Percentiles rank a stretch among this genome's conserved stretches.
Conservation (phyloP, 2,329 filamentous ascomycete species). For the Verticillium nonalfalfae region DNA sequence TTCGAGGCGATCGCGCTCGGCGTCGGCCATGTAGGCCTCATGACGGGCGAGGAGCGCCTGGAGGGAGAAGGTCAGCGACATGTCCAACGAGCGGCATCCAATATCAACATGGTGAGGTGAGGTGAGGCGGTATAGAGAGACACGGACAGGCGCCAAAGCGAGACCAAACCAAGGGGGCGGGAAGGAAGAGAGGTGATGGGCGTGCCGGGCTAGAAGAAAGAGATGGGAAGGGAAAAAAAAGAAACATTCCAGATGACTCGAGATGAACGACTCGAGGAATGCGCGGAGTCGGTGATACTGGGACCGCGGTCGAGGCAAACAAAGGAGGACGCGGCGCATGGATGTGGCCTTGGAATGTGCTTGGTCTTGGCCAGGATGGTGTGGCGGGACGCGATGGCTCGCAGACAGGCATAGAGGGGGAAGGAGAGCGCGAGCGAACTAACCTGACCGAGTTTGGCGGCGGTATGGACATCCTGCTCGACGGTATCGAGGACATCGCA, state of each 20-base stretch:
- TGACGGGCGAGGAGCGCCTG: conserved; percentile 89
- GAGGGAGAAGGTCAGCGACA: conserved; percentile 64
- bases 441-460: conserved; percentile 89
- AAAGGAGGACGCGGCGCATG: background rate
- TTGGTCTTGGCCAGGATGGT: background rate
- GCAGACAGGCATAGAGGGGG: conserved; percentile 6
- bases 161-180: background rate
- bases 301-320: background rate
- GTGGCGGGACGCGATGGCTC: conserved; percentile 15
- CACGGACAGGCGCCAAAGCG: background rate
- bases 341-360: background rate
- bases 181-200: background rate
- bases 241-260: conserved; percentile 1
- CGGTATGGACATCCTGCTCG: conserved; percentile 81
- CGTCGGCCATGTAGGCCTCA: conserved; percentile 90
- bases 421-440: conserved; percentile 33
- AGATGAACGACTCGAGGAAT: background rate
- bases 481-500: conserved; percentile 70
- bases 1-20: conserved; percentile 73
- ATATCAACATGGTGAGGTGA: background rate
- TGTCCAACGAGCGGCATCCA: conserved; percentile 14
- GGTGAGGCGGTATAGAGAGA: background rate
- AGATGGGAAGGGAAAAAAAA: background rate
- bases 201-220: background rate
- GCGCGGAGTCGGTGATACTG: background rate